These are phyloP conservation scores for Arthrocladium fulminans DNA, from an alignment of 2,329 filamentous ascomycete genomes.

Conservation along the genomic window DNA sequence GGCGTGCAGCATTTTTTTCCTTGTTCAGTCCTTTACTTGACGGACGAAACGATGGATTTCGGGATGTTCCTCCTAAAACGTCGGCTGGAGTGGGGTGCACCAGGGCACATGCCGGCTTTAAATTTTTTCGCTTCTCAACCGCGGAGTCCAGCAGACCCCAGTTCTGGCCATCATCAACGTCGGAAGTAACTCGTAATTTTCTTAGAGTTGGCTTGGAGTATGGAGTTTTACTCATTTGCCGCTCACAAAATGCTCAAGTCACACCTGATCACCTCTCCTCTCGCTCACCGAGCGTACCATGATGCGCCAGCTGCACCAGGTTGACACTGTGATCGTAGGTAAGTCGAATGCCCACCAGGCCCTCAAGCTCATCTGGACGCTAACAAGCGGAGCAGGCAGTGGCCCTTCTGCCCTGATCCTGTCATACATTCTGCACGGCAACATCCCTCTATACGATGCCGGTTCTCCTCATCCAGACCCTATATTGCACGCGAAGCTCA, in stretches of 20 bases:
- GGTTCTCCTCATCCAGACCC: slow-evolving; percentile 47
- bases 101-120: not conserved
- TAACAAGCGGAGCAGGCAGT: slow-evolving; percentile 39
- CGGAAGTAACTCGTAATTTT: slow-evolving; percentile 4
- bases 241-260: not conserved
- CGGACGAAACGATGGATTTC: not conserved
- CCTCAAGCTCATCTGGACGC: not conserved
- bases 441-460: slow-evolving; percentile 48
- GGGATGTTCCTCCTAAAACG: not conserved
- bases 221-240: not conserved
- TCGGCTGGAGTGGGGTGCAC: not conserved
- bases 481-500: slow-evolving; percentile 49
- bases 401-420: slow-evolving; percentile 54
- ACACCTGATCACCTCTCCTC: not conserved
- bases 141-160: not conserved
- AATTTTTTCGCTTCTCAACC: slow-evolving; percentile 1
- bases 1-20: not conserved
- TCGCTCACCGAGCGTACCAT: slow-evolving; percentile 10
- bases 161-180: slow-evolving; percentile 1
- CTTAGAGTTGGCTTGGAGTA: not conserved
- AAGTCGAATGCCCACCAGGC: slow-evolving; percentile 9
- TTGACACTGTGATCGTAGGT: slow-evolving; percentile 28
- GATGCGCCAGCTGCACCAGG: slow-evolving; percentile 18
- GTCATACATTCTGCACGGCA: slow-evolving; percentile 54
- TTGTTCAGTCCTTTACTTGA: too few relatives aligned